Evolutionary conservation across 306 rosid species (phyloP), one percentile per base, ranked within the genome.

Genomic region (Quercus variabilis): DNA sequence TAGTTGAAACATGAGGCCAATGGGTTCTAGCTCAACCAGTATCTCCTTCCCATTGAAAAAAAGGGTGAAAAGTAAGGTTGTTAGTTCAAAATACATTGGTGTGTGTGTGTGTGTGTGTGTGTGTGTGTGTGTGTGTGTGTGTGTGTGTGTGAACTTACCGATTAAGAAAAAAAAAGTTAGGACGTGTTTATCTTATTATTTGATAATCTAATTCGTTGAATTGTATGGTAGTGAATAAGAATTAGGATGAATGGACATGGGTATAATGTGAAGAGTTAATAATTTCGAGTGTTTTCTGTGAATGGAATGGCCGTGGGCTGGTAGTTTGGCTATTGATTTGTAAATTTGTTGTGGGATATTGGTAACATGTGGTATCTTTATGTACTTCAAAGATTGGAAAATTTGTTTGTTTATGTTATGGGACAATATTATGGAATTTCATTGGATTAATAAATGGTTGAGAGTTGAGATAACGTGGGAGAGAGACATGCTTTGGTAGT

Each of bases 331-430:
- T 67, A 33, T 18, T 65, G 9, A 7, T 33, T 41, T 19, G 28
- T 63, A 4, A 31, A 6, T 65, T 33, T 25, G 1, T 12, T n/a
- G 54, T 49, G 54, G 54, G 54, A 2, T 49, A 49, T 49, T 49
- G 17, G 54, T 49, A 12, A 14, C 54, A 10, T 49, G 15, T 49
- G 54, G 54, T 49, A 12, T 49, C 19, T 67, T 67, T 67, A 8
- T 35, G 51, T 31, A 21, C 23, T 67, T 67, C 23, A 33, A 67
- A 33, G 6, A 67, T 9, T 78, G 75, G 76, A 74, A 88, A 81
- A 85, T 85, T 85, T 85, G 91, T 79, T 73, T 62, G 75, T 28
- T 73, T 60, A 75, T 31, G 54, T 49, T 12, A 19, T 31, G 25
- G 33, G 49, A 67, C 71, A 8, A 31, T 33, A 67, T 33, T 49